phyloP scores from a whole-genome alignment of 306 rosid species.

The Cicer yamashitae region DNA sequence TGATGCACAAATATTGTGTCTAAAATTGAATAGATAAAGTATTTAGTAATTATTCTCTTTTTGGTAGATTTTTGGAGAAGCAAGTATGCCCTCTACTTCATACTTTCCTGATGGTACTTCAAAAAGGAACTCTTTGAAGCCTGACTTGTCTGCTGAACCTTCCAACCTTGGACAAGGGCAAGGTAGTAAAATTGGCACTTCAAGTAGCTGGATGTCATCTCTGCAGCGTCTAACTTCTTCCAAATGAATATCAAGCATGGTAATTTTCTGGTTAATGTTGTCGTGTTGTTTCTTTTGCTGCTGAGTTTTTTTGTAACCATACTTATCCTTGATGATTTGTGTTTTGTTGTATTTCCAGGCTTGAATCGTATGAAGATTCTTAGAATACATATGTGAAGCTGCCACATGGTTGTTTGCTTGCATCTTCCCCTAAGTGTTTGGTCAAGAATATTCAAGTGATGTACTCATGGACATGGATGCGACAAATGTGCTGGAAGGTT shows the following conservation, averaged over 20 bases:
- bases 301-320: constrained; percentile 19
- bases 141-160: constrained; percentile 63
- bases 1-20: constrained; percentile 30
- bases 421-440: constrained; percentile 46
- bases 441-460: constrained; percentile 52
- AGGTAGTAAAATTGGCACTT: constrained; percentile 72
- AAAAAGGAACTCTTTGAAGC: constrained; percentile 67
- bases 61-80: constrained; percentile 64
- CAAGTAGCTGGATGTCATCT: constrained; percentile 93
- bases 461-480: constrained; percentile 50
- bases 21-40: constrained; percentile 21
- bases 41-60: constrained; percentile 38
- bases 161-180: constrained; percentile 64
- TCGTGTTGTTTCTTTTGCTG: constrained; percentile 21
- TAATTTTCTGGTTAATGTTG: constrained; percentile 45
- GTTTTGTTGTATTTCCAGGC: constrained; percentile 55
- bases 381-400: constrained; percentile 53
- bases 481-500: constrained; percentile 49
- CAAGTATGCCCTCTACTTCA: constrained; percentile 69
- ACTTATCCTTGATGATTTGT: constrained; percentile 41
- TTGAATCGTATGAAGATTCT: constrained; percentile 46
- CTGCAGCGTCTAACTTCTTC: constrained; percentile 80
- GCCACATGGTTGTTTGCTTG: constrained; percentile 53
- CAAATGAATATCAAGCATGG: constrained; percentile 71
- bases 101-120: constrained; percentile 64